Percentiles rank a stretch among this genome's conserved stretches.
Conservation (phyloP, 306 rosid genomes). For the Inga oerstediana region DNA sequence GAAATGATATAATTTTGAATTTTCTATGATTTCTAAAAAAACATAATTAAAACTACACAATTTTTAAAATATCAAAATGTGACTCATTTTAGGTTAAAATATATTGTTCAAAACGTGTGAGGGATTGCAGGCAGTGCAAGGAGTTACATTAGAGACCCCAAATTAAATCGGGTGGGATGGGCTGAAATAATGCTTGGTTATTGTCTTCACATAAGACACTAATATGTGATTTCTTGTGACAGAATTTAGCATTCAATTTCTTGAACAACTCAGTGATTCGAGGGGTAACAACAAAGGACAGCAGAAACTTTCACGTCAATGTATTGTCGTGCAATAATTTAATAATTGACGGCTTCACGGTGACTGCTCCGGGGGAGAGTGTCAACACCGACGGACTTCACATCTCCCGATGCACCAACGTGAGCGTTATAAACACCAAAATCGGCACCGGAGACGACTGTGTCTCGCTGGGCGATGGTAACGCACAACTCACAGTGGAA, state of each 20-base stretch:
- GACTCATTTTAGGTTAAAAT: no score
- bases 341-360: background rate
- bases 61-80: no score
- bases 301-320: background rate
- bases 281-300: background rate
- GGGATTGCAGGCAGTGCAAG: no score
- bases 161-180: no score
- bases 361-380: background rate
- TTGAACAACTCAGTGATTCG: background rate
- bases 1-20: no score
- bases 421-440: background rate
- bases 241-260: background rate
- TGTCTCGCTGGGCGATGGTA: background rate
- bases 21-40: no score
- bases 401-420: background rate
- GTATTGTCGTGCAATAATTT: background rate
- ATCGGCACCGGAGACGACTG: background rate
- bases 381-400: background rate
- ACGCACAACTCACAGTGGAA: background rate
- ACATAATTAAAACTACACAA: no score
- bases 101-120: no score
- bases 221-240: background rate
- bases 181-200: no score
- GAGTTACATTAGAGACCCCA: no score
- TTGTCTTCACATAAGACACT: background rate